Conservation (phyloP, 2,329 filamentous ascomycete species). For the Cytospora paraplurivora region DNA sequence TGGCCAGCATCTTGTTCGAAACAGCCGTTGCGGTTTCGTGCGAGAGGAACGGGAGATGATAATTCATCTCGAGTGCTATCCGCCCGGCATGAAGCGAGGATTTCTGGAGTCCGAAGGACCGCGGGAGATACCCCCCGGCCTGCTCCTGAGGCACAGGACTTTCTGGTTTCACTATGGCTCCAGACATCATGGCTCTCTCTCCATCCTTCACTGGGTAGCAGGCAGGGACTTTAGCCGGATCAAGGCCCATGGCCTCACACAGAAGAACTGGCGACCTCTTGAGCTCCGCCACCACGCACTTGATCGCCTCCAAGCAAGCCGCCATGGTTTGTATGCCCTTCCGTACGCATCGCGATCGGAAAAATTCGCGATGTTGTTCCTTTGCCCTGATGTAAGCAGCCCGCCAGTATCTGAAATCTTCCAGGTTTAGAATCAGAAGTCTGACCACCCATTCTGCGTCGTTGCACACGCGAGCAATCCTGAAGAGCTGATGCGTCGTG, state of each 20-base stretch:
- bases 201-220: not conserved
- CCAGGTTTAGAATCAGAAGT: not conserved
- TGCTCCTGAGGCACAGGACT: not conserved
- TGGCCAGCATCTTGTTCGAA: not conserved
- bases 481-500: constrained; percentile 1
- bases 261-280: not conserved
- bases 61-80: not conserved
- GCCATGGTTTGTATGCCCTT: not conserved
- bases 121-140: not conserved
- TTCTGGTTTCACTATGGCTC: not conserved
- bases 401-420: not conserved
- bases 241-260: not conserved
- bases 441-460: not conserved
- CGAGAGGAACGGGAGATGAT: not conserved
- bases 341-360: too few species aligned
- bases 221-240: not conserved
- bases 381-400: not conserved
- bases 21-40: not conserved
- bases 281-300: not conserved
- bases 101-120: not conserved
- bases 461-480: constrained; percentile 1
- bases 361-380: not conserved
- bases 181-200: not conserved
- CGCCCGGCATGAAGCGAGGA: not conserved
- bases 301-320: not conserved